Evolutionary conservation across 2,329 filamentous ascomycete genomes (phyloP), one percentile per base, ranked within the genome.

Genomic region (Ceratocystis diversiconidia): DNA sequence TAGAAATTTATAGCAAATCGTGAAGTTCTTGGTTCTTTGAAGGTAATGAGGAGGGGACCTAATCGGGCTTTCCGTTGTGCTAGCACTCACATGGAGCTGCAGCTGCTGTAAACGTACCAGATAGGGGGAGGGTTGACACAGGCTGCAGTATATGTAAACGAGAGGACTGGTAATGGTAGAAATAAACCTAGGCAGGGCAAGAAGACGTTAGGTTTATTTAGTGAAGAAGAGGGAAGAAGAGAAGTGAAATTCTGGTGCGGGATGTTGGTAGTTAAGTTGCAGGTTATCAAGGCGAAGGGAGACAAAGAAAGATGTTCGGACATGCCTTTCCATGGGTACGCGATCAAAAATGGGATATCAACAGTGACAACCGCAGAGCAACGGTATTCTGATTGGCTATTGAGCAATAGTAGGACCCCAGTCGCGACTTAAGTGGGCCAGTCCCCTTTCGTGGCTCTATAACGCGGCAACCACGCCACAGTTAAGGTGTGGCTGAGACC

Each of bases 361-460:
- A 82, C 79, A 82, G 69, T 74, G 72, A 77, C 79, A 82, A 83
- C 81, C 72, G 74, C 80, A 70, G 74, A 70, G 81, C 82, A 86
- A 86, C 83, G 72, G 71, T 15, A 3, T 48, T 70, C 28, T 73
- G 65, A 81, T 82, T 82, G 79, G 80, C 67, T 67, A 25, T 32
- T 65, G 36, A 55, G 46, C 60, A 36, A 36, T 61, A 60, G 22
- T 17, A 43, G 19, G 57, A 41, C 55, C 59, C 59, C 63, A 55
- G 63, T 67, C 66, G 66, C 66, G 66, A 67, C 57, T 63, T 48
- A 67, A 65, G 66, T 67, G 63, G 66, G 57, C 22, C 66, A 25
- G 22, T 57, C 22, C n/a, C 30, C 41, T 46, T 41, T 67, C 59
- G 36, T 46, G 30, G 46, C 28, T 61, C 15, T 41, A 61, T 62